phyloP scores from a whole-genome alignment of 352 stramenopile species.

The Globisporangium nodosum region DNA sequence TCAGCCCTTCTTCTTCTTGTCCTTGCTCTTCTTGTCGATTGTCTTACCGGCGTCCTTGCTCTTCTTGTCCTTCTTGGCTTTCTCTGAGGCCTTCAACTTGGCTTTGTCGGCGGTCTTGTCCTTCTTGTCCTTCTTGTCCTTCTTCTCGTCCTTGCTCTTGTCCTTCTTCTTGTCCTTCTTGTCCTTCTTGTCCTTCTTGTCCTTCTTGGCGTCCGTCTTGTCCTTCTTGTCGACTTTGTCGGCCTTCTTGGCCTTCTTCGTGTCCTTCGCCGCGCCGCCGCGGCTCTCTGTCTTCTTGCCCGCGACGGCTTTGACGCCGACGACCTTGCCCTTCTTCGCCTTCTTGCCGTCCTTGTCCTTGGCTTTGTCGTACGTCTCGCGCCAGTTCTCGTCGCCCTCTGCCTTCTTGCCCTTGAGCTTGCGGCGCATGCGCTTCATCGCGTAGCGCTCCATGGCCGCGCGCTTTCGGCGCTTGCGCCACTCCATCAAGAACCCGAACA shows the following conservation, averaged over 20 bases:
- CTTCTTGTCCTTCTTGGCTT: conserved; percentile 17
- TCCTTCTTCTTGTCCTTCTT: conserved; percentile 59
- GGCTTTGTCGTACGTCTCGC: conserved; percentile 61
- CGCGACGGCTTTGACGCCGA: conserved; percentile 9
- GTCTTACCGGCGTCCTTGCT: no score
- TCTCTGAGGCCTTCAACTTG: conserved; percentile 21
- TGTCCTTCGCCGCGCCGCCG: no score
- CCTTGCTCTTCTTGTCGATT: conserved; percentile 11
- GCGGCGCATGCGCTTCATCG: conserved; percentile 91
- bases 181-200: conserved; percentile 9
- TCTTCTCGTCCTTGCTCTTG: conserved; percentile 42
- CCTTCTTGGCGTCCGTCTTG: conserved; percentile 17
- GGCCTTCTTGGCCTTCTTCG: no score
- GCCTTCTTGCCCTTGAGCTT: conserved; percentile 89
- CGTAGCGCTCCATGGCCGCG: conserved; percentile 90
- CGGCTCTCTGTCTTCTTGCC: conserved; percentile 2
- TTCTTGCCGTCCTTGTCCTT: conserved; percentile 60
- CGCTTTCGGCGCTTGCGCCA: conserved; percentile 90
- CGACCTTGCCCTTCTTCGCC: conserved; percentile 24
- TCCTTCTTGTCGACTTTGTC: no score
- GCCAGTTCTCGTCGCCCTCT: conserved; percentile 62
- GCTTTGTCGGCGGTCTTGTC: conserved; percentile 22
- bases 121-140: conserved; percentile 13
- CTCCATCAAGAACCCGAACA: conserved; percentile 85
- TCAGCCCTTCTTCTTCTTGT: conserved; percentile 16